phyloP scores from a whole-genome alignment of 805 yeast genomes.

The Barnettozyma botsteinii region DNA sequence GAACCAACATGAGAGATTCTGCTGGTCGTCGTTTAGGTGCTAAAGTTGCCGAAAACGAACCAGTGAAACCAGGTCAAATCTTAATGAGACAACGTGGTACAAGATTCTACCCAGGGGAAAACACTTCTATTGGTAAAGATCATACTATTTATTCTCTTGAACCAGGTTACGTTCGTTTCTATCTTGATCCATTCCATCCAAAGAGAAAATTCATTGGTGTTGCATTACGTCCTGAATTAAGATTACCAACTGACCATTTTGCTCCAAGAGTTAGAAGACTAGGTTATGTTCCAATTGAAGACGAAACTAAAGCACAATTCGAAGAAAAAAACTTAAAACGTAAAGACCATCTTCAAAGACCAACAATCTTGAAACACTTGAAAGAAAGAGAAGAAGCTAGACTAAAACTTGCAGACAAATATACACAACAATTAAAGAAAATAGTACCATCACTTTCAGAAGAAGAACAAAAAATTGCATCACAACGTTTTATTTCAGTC shows the following conservation, averaged over 20 bases:
- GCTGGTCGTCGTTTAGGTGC: slow-evolving; percentile 93
- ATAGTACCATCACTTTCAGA: slow-evolving; percentile 25
- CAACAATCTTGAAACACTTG: slow-evolving; percentile 39
- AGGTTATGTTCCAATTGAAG: slow-evolving; percentile 55
- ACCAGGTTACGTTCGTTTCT: slow-evolving; percentile 89
- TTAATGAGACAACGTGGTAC: slow-evolving; percentile 94
- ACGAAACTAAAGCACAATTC: slow-evolving; percentile 42
- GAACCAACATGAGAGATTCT: slow-evolving; percentile 87
- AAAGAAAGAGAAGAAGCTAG: slow-evolving; percentile 39
- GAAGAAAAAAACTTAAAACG: slow-evolving; percentile 63
- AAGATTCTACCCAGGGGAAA: slow-evolving; percentile 89
- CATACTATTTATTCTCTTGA: slow-evolving; percentile 88
- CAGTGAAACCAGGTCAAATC: slow-evolving; percentile 78
- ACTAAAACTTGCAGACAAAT: slow-evolving; percentile 24
- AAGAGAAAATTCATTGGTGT: slow-evolving; percentile 86
- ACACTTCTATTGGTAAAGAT: slow-evolving; percentile 84
- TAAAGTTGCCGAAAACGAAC: slow-evolving; percentile 71
- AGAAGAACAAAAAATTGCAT: slow-evolving; percentile 32
- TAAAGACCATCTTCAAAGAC: slow-evolving; percentile 56
- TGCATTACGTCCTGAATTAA: slow-evolving; percentile 56
- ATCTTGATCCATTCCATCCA: slow-evolving; percentile 95
- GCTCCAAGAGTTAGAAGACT: slow-evolving; percentile 83
- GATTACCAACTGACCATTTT: slow-evolving; percentile 85
- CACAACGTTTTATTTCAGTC: slow-evolving; percentile 48
- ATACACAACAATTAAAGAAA: slow-evolving; percentile 28